These are phyloP conservation scores for Geum urbanum DNA, from an alignment of 306 rosid genomes.

Conservation along the genomic window DNA sequence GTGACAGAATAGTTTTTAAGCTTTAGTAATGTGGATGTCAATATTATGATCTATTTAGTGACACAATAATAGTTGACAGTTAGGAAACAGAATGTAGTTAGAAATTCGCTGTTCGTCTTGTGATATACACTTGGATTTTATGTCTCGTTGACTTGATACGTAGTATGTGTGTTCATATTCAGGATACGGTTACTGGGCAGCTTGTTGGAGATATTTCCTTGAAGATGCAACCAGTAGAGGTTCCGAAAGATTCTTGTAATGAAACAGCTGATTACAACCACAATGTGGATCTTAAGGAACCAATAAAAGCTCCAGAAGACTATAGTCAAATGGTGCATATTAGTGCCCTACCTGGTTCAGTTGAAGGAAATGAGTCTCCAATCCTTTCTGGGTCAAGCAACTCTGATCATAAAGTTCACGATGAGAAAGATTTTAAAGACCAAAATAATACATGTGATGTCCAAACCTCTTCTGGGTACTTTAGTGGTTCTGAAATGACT, in stretches of 20 bases:
- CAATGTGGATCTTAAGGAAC: slow-evolving; percentile 33
- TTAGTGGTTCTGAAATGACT: slow-evolving; percentile 24
- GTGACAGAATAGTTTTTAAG: neutral
- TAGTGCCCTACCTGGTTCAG: slow-evolving; percentile 35
- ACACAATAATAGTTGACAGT: neutral
- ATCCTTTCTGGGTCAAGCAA: slow-evolving; percentile 31
- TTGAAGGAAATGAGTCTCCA: slow-evolving; percentile 30
- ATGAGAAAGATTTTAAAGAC: slow-evolving; percentile 27
- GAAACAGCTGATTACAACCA: slow-evolving; percentile 18
- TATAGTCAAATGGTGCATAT: slow-evolving; percentile 27
- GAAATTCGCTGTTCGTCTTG: neutral
- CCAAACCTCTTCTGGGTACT: slow-evolving; percentile 33
- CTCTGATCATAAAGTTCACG: slow-evolving; percentile 33
- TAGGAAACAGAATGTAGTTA: neutral
- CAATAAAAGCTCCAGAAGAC: slow-evolving; percentile 24
- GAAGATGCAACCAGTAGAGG: slow-evolving; percentile 31
- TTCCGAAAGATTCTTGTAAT: slow-evolving; percentile 30
- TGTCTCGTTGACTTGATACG: slow-evolving; percentile 8
- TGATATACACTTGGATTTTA: neutral
- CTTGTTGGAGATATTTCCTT: slow-evolving; percentile 31
- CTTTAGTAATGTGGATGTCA: neutral
- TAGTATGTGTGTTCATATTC: slow-evolving; percentile 19
- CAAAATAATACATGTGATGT: slow-evolving; percentile 29
- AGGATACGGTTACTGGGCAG: slow-evolving; percentile 30
- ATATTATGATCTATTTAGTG: neutral